phyloP scores from a whole-genome alignment of 2,329 filamentous ascomycete species.

The Stachybotrys chlorohalonatus region DNA sequence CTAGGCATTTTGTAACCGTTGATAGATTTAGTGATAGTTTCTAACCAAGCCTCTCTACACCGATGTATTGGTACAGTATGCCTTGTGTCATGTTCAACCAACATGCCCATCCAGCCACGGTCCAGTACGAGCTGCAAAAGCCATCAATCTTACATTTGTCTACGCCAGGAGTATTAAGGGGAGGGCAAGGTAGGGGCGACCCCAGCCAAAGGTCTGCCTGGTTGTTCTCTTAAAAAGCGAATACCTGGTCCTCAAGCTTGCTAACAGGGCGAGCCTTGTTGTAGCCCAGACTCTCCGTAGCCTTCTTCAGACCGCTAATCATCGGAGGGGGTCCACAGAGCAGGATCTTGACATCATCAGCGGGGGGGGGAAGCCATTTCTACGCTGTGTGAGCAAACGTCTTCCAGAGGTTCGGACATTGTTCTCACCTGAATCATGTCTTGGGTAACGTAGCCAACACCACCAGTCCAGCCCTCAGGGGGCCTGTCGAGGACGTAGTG shows the following conservation, averaged over 20 bases:
- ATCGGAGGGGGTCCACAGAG: constrained; percentile 95
- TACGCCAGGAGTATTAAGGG: not conserved
- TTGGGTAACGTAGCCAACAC: constrained; percentile 86
- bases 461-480: constrained; percentile 82
- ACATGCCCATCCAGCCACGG: not conserved
- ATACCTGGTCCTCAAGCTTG: constrained; percentile 97
- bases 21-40: no score
- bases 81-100: no score
- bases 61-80: no score
- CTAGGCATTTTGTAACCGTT: no score
- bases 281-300: constrained; percentile 79
- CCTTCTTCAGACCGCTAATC: constrained; percentile 96
- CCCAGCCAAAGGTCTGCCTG: no score
- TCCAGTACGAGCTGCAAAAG: not conserved
- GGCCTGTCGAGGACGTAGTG: constrained; percentile 97
- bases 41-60: no score
- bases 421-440: constrained; percentile 81
- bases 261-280: constrained; percentile 89
- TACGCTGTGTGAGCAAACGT: constrained; percentile 22
- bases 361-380: constrained; percentile 74
- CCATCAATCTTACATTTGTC: not conserved
- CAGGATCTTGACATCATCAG: constrained; percentile 83
- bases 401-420: not conserved
- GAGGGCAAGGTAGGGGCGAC: not conserved
- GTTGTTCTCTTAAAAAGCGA: constrained; percentile 57